Percentiles rank a stretch among this genome's conserved stretches.
Conservation (phyloP, 192 early-diverging fungal genomes). For the Cladochytrium replicatum region DNA sequence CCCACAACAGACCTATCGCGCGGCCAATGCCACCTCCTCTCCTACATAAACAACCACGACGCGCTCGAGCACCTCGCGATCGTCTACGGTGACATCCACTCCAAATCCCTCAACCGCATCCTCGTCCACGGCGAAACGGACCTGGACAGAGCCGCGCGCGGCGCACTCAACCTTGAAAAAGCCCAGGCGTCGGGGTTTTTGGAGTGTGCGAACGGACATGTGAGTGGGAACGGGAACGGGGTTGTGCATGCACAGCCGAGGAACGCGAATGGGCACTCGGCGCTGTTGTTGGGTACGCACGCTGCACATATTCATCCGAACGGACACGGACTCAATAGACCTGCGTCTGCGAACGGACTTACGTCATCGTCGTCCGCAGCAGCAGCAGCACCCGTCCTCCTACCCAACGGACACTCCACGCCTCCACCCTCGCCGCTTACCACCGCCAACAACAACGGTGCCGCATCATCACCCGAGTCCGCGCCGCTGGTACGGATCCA, state of each 20-base stretch:
- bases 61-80: slow-evolving; percentile 88
- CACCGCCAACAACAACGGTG: not conserved
- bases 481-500: slow-evolving; percentile 83
- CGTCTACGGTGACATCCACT: slow-evolving; percentile 79
- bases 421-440: too few species aligned
- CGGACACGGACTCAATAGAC: too few species aligned
- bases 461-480: too few species aligned
- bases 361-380: not conserved
- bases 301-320: too few species aligned
- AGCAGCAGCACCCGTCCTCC: not conserved
- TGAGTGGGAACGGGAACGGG: not conserved
- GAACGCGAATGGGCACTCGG: not conserved
- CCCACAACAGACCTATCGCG: too few species aligned
- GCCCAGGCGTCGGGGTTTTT: slow-evolving; percentile 33
- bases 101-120: slow-evolving; percentile 53
- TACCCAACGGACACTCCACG: too few species aligned
- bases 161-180: slow-evolving; percentile 44
- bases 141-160: slow-evolving; percentile 68
- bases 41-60: too few species aligned
- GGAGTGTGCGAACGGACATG: slow-evolving; percentile 18
- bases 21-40: too few species aligned
- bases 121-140: slow-evolving; percentile 60
- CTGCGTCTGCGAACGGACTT: too few species aligned
- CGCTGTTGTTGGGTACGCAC: too few species aligned
- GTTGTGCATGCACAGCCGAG: slow-evolving; percentile 2